Evolutionary conservation across 1,139 yeast species (phyloP), one percentile per base, ranked within the genome.

Genomic region (Casaregolazyma lundiana): DNA sequence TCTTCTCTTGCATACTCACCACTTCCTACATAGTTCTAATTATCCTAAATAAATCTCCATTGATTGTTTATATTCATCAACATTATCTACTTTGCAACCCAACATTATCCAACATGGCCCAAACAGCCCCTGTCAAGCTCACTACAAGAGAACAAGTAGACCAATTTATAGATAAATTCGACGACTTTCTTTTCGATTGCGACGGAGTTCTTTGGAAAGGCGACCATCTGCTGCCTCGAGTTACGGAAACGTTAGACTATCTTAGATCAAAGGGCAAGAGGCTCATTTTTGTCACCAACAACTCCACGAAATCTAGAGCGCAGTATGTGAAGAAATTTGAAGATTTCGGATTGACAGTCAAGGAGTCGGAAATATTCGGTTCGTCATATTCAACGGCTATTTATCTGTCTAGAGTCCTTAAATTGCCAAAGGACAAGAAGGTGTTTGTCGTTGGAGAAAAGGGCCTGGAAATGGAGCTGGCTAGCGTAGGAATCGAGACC

Each of bases 141-240:
- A 66, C 70, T 13, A 62, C 68, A 13, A 70, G 69, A 50, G 71
- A 70, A 38, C 74, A 72, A 39, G 84, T 79, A 2, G 70, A 72
- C 41, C 60, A 66, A n/a, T 69, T 90, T 44, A 65, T 90, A 11
- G 75, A 72, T 51, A 65, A 72, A 41, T 84, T 81, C 63, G 96
- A 88, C 61, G 84, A 85, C 50, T 89, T 89, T 58, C 69, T 90
- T 50, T 90, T 90, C 62, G 97, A 90, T 61, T 90, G 97, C 66
- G 97, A 90, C 63, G 97, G 75, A 45, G 97, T 90, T 6, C 71
- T 90, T 45, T 90, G 97, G 97, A 71, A 84, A 35, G 97, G 96
- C 13, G 77, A 77, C 45, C 77, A 75, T 42, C 65, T 84, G 29
- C 75, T 90, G 41, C 96, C 96, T 2, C 76, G 80, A 13, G 84